phyloP scores from a whole-genome alignment of 352 stramenopile species.

The Phytophthora ramorum region DNA sequence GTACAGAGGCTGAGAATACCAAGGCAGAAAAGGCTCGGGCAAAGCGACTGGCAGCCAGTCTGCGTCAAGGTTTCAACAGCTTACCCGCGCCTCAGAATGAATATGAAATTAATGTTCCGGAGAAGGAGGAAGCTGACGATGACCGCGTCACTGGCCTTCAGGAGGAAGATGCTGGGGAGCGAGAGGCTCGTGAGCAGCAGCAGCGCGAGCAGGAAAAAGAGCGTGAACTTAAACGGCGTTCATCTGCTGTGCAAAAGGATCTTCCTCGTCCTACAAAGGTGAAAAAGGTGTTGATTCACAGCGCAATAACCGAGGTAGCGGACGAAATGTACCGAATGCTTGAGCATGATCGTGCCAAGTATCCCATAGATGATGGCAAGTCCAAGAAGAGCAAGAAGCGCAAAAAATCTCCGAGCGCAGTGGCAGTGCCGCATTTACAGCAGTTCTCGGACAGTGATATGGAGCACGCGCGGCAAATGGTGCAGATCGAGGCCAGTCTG shows the following conservation, averaged over 20 bases:
- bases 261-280: conserved; percentile 78
- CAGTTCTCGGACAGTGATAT: conserved; percentile 73
- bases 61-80: conserved; percentile 75
- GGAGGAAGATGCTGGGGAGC: conserved; percentile 88
- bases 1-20: conserved; percentile 41
- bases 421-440: conserved; percentile 35
- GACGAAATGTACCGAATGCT: conserved; percentile 76
- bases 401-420: conserved; percentile 53
- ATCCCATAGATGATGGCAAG: conserved; percentile 43
- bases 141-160: conserved; percentile 25
- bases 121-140: conserved; percentile 58
- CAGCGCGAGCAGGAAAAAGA: conserved; percentile 60
- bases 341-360: conserved; percentile 64
- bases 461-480: conserved; percentile 71
- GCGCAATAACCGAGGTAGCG: conserved; percentile 44
- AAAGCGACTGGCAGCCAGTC: conserved; percentile 57
- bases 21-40: conserved; percentile 73
- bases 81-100: conserved; percentile 86
- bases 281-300: conserved; percentile 59
- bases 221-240: conserved; percentile 68
- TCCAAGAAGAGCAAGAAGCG: conserved; percentile 68
- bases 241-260: conserved; percentile 66
- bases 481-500: conserved; percentile 82
- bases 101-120: conserved; percentile 81
- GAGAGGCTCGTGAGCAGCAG: conserved; percentile 64